A percentile compares a stretch with the other conserved stretches of the same genome.
These are phyloP conservation scores for Coelastrella sp. DNA, from an alignment of 139 green algal genomes.

Conservation along the genomic window DNA sequence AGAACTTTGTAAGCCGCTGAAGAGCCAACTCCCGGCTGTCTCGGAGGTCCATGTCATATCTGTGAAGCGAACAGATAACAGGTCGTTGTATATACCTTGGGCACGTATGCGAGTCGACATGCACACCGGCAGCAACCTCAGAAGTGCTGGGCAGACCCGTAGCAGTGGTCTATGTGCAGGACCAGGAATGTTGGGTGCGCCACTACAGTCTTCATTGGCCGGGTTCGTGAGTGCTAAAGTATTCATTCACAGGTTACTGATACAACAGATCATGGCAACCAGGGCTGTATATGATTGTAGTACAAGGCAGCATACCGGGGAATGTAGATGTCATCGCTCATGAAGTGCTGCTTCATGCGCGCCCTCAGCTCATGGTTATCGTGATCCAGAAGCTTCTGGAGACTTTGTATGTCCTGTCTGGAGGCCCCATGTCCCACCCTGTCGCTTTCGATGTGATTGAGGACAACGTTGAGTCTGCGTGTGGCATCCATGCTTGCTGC, in stretches of 20 bases:
- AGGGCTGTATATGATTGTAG: too few species aligned
- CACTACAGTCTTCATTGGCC: too few species aligned
- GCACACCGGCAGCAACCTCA: too few species aligned
- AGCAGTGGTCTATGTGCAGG: too few species aligned
- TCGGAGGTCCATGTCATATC: conserved; percentile 78
- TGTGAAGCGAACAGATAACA: too few species aligned
- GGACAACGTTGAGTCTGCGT: neutral
- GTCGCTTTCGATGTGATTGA: neutral
- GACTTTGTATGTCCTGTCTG: neutral
- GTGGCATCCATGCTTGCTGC: conserved; percentile 19
- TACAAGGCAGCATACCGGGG: conserved; percentile 60
- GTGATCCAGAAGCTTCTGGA: conserved; percentile 87
- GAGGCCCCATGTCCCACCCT: neutral
- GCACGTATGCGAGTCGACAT: too few species aligned
- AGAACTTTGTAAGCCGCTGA: conserved; percentile 78
- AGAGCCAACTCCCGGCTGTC: conserved; percentile 91
- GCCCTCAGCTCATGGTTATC: conserved; percentile 81
- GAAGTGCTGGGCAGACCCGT: too few species aligned
- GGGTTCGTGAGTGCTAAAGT: neutral
- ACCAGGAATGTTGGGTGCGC: too few species aligned
- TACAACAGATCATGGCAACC: too few species aligned
- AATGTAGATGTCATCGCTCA: conserved; percentile 72
- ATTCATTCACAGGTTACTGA: too few species aligned
- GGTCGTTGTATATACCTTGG: too few species aligned
- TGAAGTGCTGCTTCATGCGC: conserved; percentile 87